Percentiles rank a stretch among this genome's conserved stretches.
phyloP scores from a whole-genome alignment of 148 eudicot species.

The Cornus controversa region DNA sequence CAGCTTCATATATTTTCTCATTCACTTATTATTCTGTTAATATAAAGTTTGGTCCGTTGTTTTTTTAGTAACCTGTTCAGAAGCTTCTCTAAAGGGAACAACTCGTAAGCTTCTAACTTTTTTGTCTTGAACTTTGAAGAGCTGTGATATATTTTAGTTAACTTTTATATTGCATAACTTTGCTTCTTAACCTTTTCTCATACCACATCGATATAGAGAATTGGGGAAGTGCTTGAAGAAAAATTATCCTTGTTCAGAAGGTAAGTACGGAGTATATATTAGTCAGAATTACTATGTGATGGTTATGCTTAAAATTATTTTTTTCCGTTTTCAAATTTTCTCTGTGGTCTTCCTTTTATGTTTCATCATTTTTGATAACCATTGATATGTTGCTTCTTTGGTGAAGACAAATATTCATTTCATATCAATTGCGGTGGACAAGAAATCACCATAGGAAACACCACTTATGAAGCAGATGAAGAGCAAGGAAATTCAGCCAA shows the following conservation, averaged over 20 bases:
- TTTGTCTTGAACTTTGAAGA: background rate
- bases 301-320: background rate
- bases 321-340: no score
- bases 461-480: conserved; percentile 45
- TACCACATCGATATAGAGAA: conserved; percentile 22
- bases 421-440: conserved; percentile 68
- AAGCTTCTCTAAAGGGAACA: conserved; percentile 35
- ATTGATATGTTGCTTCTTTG: conserved; percentile 1
- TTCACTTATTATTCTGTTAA: background rate
- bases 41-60: background rate
- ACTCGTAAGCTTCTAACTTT: conserved; percentile 33
- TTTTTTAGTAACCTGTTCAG: conserved; percentile 52
- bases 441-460: conserved; percentile 27
- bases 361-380: background rate
- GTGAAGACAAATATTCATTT: conserved; percentile 44
- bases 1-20: background rate
- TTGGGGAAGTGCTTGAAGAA: conserved; percentile 36
- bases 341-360: background rate
- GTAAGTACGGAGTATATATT: conserved; percentile 20
- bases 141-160: background rate
- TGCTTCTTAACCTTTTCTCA: background rate
- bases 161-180: background rate
- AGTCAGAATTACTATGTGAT: background rate
- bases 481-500: conserved; percentile 39
- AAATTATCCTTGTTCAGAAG: conserved; percentile 26